Evolutionary conservation across 176 grass and related monocot genomes (phyloP).

Genomic region (Musa acuminata): DNA sequence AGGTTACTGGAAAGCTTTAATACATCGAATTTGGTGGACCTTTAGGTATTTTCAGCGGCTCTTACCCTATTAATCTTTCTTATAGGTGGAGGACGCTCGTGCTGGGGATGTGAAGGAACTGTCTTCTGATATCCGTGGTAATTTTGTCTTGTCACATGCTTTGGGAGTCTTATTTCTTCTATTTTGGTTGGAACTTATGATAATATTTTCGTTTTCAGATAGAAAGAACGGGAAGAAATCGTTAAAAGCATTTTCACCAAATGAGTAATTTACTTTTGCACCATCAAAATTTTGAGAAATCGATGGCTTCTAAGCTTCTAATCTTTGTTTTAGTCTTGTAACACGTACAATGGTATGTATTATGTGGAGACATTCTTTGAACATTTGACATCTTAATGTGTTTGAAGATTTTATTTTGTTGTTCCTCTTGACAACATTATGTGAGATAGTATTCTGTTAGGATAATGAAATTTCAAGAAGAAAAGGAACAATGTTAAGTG

Average conservation of each 20-base stretch:
- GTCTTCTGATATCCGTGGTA: slow-evolving; percentile 22
- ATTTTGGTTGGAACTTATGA: slow-evolving; percentile 1
- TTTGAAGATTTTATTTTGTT: not conserved
- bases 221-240: slow-evolving; percentile 23
- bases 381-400: not conserved
- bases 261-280: slow-evolving; percentile 55
- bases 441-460: too few relatives aligned
- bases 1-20: not conserved
- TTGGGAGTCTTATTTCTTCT: not conserved
- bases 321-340: slow-evolving; percentile 13
- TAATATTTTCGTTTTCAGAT: slow-evolving; percentile 1
- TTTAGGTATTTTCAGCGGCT: not conserved
- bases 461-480: too few relatives aligned
- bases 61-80: not conserved
- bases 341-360: not conserved
- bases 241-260: slow-evolving; percentile 44
- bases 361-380: not conserved
- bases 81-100: slow-evolving; percentile 19
- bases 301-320: not conserved
- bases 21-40: not conserved
- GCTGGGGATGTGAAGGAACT: slow-evolving; percentile 4
- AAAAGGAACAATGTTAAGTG: too few relatives aligned
- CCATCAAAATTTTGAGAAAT: slow-evolving; percentile 10
- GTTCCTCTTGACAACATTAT: not conserved
- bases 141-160: not conserved